Evolutionary conservation across 139 green algal species (phyloP), one percentile per base, ranked within the genome.

Genomic region (Chlamydomonas urium): DNA sequence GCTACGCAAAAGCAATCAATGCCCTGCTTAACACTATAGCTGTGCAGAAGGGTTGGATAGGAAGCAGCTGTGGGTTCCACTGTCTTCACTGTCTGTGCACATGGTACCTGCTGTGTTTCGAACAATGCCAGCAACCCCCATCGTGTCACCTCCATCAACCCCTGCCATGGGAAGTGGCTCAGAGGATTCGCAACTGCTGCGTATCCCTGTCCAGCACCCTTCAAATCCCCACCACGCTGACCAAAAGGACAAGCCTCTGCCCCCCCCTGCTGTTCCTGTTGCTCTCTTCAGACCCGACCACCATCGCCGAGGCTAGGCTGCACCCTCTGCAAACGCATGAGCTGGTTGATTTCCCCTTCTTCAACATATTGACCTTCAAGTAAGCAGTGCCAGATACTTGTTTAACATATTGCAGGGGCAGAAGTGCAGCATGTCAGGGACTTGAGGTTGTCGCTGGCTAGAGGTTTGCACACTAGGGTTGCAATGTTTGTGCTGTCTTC

Each of bases 341-440:
- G 5, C 29, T 67, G 14, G 60, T 67, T 4, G 23, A 45, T n/a
- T 67, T 67, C 33, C 60, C 60, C 33, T 67, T 67, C 32, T 67
- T 67, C 60, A 4, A 8, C 33, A 67, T 67, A 6, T 28, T 23
- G 14, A 45, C 38, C 29, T 67, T 67, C 60, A 67, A 45, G 60
- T 67, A n/a, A 45, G 60, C 38, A 21, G 5, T 23, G 17, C 53
- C 26, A 14, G 10, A 8, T 26, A 32, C 53, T 63, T 26, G 10
- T 63, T 63, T 33, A 14, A 21, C 53, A 63, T 31, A 14, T 63
- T 63, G 26, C 45, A 56, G 45, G 45, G 17, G 17, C 17, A 56
- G 21, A 56, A 56, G 21, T 26, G n/a, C n/a, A n/a, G n/a, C n/a
- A n/a, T n/a, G n/a, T n/a, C n/a, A n/a, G n/a, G n/a, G n/a, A n/a